Evolutionary conservation across 2,329 filamentous ascomycete species (phyloP).

Genomic region (Colletotrichum sp.): DNA sequence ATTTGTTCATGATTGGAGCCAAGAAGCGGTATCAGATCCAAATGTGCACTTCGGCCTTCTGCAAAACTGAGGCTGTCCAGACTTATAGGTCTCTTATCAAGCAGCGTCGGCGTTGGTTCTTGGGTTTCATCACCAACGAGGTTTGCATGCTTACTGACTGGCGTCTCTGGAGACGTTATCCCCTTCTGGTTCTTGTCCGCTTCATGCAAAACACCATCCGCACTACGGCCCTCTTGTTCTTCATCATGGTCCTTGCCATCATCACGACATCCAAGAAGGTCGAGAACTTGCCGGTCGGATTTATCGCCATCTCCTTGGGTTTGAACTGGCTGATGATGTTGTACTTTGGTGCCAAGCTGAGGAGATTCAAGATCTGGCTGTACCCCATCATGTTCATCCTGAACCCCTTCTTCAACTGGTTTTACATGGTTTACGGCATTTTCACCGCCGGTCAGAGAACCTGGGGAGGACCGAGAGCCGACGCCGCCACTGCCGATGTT

Average conservation of each 20-base stretch:
- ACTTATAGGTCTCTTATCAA: slow-evolving; percentile 86
- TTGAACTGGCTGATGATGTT: slow-evolving; percentile 96
- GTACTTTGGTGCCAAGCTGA: slow-evolving; percentile 88
- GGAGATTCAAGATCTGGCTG: slow-evolving; percentile 90
- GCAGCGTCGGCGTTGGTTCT: slow-evolving; percentile 94
- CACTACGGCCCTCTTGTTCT: slow-evolving; percentile 91
- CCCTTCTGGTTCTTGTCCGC: slow-evolving; percentile 81
- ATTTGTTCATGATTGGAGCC: slow-evolving; percentile 98
- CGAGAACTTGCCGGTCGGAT: slow-evolving; percentile 83
- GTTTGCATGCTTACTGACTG: slow-evolving; percentile 97
- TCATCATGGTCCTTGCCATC: slow-evolving; percentile 88
- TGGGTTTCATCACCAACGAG: slow-evolving; percentile 97
- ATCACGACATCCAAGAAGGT: slow-evolving; percentile 83
- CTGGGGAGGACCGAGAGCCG: slow-evolving; percentile 92
- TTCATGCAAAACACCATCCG: slow-evolving; percentile 97
- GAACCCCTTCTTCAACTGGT: slow-evolving; percentile 98
- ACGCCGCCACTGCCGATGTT: slow-evolving; percentile 80
- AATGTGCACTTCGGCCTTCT: slow-evolving; percentile 97
- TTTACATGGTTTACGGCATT: slow-evolving; percentile 97
- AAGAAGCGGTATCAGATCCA: slow-evolving; percentile 94
- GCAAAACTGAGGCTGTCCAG: slow-evolving; percentile 97
- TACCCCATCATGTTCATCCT: slow-evolving; percentile 95
- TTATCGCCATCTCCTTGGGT: slow-evolving; percentile 90
- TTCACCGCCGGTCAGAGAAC: slow-evolving; percentile 93
- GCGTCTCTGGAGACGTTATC: slow-evolving; percentile 89